A percentile compares a stretch with the other conserved stretches of the same genome.
Evolutionary conservation across 2,329 filamentous ascomycete species (phyloP).

Genomic region (Phialophora macrospora): DNA sequence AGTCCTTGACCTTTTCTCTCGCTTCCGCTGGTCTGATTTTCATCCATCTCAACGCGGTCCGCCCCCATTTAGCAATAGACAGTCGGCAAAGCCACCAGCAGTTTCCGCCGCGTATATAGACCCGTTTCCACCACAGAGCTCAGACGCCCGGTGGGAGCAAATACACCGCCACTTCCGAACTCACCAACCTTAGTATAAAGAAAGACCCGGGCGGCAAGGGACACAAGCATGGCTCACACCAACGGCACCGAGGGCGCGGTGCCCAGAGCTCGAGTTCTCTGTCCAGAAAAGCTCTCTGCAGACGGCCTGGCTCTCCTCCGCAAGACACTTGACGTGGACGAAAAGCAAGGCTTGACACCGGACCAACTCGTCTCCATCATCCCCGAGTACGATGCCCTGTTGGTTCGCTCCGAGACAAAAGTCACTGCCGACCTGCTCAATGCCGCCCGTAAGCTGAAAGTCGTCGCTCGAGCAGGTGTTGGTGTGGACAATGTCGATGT

Average conservation of each 20-base stretch:
- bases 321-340: slow-evolving; percentile 71
- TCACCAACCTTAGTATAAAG: not conserved
- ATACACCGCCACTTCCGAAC: slow-evolving; percentile 5
- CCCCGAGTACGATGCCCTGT: slow-evolving; percentile 73
- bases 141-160: not conserved
- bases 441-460: slow-evolving; percentile 71
- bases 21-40: not conserved
- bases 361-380: slow-evolving; percentile 70
- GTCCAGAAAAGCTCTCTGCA: slow-evolving; percentile 79
- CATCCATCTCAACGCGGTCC: not conserved
- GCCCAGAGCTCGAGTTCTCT: slow-evolving; percentile 63
- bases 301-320: slow-evolving; percentile 74
- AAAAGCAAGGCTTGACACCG: slow-evolving; percentile 64
- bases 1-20: not conserved
- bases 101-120: not conserved
- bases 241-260: slow-evolving; percentile 31
- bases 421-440: slow-evolving; percentile 71
- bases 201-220: not conserved
- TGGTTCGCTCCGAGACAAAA: slow-evolving; percentile 81
- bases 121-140: not conserved
- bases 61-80: not conserved
- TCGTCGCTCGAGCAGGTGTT: slow-evolving; percentile 79
- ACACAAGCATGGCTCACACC: slow-evolving; percentile 19
- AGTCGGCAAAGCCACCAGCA: not conserved
- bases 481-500: slow-evolving; percentile 85